Evolutionary conservation across 2,329 filamentous ascomycete genomes (phyloP).

Genomic region (Alternaria conjuncta): DNA sequence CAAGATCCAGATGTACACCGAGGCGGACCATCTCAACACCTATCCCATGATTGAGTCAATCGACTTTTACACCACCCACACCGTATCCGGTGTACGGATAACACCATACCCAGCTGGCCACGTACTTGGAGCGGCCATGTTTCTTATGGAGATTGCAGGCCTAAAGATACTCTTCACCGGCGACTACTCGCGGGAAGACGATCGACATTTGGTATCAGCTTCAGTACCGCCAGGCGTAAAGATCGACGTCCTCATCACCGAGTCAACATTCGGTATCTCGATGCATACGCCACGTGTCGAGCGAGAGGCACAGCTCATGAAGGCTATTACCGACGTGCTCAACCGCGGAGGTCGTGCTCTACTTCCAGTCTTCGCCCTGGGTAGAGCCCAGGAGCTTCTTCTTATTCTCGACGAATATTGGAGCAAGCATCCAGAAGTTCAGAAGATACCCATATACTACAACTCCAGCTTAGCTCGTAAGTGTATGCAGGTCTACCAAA

Average conservation of each 20-base stretch:
- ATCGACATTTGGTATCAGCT: conserved; percentile 93
- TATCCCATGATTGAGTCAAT: conserved; percentile 96
- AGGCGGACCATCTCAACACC: conserved; percentile 92
- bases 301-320: conserved; percentile 92
- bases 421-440: conserved; percentile 85
- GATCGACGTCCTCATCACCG: conserved; percentile 95
- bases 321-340: conserved; percentile 87
- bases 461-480: conserved; percentile 93
- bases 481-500: conserved; percentile 99
- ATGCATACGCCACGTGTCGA: conserved; percentile 90
- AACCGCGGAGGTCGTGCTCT: conserved; percentile 91
- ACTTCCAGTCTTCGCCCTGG: conserved; percentile 94
- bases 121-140: conserved; percentile 98
- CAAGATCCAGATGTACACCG: conserved; percentile 80
- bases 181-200: conserved; percentile 95
- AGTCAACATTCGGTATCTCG: conserved; percentile 95
- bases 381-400: conserved; percentile 89
- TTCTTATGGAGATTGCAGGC: conserved; percentile 94
- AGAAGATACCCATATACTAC: conserved; percentile 95
- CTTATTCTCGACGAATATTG: conserved; percentile 98
- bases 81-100: conserved; percentile 93
- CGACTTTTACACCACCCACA: conserved; percentile 97
- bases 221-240: conserved; percentile 87
- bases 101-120: conserved; percentile 97
- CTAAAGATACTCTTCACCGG: conserved; percentile 97